These are phyloP conservation scores for Imleria badia DNA, from an alignment of 768 basidiomycete genomes.

Conservation along the genomic window DNA sequence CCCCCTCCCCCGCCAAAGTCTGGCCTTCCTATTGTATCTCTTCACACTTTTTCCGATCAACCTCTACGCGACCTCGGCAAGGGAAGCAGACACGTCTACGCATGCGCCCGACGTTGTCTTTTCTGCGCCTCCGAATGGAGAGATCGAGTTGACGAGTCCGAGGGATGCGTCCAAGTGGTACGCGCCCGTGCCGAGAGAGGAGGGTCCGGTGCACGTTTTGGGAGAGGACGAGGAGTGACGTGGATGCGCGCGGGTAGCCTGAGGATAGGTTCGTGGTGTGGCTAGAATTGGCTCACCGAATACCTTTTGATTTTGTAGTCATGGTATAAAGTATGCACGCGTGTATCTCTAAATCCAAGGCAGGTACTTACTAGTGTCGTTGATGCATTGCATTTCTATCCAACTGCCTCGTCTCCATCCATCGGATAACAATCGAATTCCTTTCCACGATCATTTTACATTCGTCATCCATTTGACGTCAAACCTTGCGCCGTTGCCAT, in stretches of 20 bases:
- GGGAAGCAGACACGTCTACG: conserved; percentile 42
- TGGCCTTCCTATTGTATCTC: conserved; percentile 77
- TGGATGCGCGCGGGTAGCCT: too few species aligned
- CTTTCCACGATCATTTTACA: too few species aligned
- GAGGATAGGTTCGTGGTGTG: neutral
- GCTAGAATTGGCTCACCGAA: too few species aligned
- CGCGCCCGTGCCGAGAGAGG: conserved; percentile 52
- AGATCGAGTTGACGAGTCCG: conserved; percentile 43
- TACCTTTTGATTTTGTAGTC: too few species aligned
- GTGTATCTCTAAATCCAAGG: too few species aligned
- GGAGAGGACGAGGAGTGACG: conserved; percentile 50
- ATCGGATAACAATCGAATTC: too few species aligned
- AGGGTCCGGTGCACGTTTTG: conserved; percentile 41
- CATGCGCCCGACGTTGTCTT: conserved; percentile 16
- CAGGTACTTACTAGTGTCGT: too few species aligned
- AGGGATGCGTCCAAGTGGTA: conserved; percentile 57
- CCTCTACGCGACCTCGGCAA: conserved; percentile 63
- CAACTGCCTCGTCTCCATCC: too few species aligned
- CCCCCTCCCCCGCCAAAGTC: conserved; percentile 10
- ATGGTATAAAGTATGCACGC: too few species aligned
- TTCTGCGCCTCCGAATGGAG: conserved; percentile 27
- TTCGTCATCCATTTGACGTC: too few species aligned
- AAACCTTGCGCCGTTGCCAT: too few species aligned
- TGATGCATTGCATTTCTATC: too few species aligned
- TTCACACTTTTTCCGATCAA: conserved; percentile 69